These are phyloP conservation scores for Leccinum pellstonianum DNA, from an alignment of 768 basidiomycete species.

Conservation along the genomic window DNA sequence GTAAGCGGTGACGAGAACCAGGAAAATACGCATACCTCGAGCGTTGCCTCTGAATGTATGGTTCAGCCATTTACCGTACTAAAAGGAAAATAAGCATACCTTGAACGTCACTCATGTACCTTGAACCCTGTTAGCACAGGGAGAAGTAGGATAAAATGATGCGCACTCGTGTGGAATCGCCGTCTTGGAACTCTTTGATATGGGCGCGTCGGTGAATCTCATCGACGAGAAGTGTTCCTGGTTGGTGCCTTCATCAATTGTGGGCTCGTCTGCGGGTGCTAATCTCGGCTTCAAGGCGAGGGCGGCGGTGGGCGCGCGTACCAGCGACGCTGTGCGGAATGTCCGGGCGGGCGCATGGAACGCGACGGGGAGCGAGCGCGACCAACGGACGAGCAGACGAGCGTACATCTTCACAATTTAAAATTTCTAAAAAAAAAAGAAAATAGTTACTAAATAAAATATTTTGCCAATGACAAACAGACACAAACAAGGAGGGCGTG, in stretches of 20 bases:
- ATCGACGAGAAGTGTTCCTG: conserved; percentile 29
- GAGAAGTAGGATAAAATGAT: conserved; percentile 8
- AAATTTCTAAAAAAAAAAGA: background rate
- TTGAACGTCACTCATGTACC: conserved; percentile 49
- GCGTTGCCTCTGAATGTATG: conserved; percentile 37
- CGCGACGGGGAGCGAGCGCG: conserved; percentile 15
- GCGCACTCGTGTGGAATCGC: conserved; percentile 46
- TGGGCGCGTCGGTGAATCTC: conserved; percentile 31
- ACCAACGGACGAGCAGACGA: conserved; percentile 27
- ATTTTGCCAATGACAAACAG: conserved; percentile 20
- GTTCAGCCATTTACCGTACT: background rate
- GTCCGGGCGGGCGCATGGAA: conserved; percentile 14
- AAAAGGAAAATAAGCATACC: conserved; percentile 26
- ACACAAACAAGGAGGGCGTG: conserved; percentile 23
- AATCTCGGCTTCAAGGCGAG: conserved; percentile 10
- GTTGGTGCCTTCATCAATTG: conserved; percentile 18
- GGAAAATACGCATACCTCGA: conserved; percentile 30
- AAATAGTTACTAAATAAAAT: background rate
- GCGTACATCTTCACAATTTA: conserved; percentile 15
- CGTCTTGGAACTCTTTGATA: conserved; percentile 41
- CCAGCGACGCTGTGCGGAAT: conserved; percentile 14
- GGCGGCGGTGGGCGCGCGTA: conserved; percentile 10
- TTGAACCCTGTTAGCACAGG: conserved; percentile 25
- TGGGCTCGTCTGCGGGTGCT: conserved; percentile 9
- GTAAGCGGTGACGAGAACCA: conserved; percentile 3